phyloP scores from a whole-genome alignment of 1,139 yeast genomes.

The Kodamaea arcana region DNA sequence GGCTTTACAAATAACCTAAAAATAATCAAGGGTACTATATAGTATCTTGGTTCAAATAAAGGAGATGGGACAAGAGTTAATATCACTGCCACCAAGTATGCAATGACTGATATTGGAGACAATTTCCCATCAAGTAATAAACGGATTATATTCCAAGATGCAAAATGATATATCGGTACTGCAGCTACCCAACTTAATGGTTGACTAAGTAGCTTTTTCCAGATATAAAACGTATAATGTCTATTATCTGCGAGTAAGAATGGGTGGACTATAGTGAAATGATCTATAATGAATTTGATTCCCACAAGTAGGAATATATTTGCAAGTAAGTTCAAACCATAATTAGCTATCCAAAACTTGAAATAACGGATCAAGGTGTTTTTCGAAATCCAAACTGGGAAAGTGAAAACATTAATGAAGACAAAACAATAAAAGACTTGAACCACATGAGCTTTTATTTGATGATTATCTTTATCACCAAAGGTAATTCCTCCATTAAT shows the following conservation, averaged over 20 bases:
- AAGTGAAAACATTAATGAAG: constrained; percentile 59
- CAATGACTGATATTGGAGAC: constrained; percentile 31
- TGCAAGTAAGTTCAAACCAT: constrained; percentile 14
- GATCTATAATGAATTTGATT: constrained; percentile 49
- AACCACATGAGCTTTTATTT: constrained; percentile 63
- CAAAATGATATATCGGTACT: constrained; percentile 71
- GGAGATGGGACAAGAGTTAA: constrained; percentile 83
- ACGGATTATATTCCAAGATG: constrained; percentile 45
- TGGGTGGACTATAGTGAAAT: constrained; percentile 78
- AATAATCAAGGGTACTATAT: constrained; percentile 71
- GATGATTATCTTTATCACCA: constrained; percentile 86
- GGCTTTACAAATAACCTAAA: constrained; percentile 63
- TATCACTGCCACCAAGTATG: constrained; percentile 49
- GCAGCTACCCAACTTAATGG: constrained; percentile 39
- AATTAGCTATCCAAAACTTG: constrained; percentile 19
- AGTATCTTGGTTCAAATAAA: constrained; percentile 88
- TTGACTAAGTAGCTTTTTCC: constrained; percentile 54
- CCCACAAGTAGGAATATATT: constrained; percentile 19
- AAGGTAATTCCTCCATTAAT: constrained; percentile 77
- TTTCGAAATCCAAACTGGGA: constrained; percentile 63
- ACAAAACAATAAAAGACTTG: constrained; percentile 77
- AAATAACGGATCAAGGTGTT: constrained; percentile 35
- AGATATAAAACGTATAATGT: constrained; percentile 85
- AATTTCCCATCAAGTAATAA: constrained; percentile 18
- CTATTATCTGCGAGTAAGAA: constrained; percentile 91